Evolutionary conservation across 208 protist species (phyloP).

Genomic region (Leptomonas seymouri): DNA sequence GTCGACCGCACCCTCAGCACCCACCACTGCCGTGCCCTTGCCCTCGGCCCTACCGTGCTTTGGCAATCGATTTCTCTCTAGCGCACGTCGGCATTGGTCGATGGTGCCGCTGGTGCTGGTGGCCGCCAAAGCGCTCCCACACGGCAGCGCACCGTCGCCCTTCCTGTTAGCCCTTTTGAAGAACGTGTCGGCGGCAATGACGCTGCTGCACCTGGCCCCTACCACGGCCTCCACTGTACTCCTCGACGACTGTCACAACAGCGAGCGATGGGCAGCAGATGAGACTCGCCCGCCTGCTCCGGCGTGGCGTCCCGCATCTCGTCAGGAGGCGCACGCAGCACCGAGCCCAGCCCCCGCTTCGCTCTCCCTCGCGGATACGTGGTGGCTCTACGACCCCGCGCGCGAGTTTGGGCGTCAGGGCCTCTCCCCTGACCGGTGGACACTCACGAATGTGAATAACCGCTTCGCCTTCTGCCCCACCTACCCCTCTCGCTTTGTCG

Average conservation of each 20-base stretch:
- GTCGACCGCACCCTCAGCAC: background rate
- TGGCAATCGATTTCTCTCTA: constrained; percentile 51
- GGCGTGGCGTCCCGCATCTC: too few species aligned
- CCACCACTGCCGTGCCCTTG: too few species aligned
- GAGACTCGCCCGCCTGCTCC: too few species aligned
- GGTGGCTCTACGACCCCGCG: constrained; percentile 57
- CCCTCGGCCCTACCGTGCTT: constrained; percentile 7
- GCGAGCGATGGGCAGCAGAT: background rate
- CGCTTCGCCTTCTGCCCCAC: constrained; percentile 39
- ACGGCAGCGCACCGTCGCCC: constrained; percentile 20
- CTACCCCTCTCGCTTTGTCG: constrained; percentile 55
- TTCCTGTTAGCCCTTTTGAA: constrained; percentile 44
- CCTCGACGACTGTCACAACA: too few species aligned
- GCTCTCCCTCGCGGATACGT: constrained; percentile 30
- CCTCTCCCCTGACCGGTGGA: constrained; percentile 35
- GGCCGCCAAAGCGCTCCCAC: constrained; percentile 39
- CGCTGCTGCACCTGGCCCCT: constrained; percentile 3
- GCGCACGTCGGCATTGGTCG: constrained; percentile 42
- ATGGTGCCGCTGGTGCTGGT: constrained; percentile 52
- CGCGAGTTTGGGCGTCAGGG: constrained; percentile 46
- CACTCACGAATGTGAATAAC: constrained; percentile 41
- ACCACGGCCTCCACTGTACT: background rate
- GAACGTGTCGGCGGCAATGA: constrained; percentile 47
- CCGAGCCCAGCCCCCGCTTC: background rate
- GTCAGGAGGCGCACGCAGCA: too few species aligned